Conservation (phyloP, 129 eudicot species). For the Kitagawia praeruptora region DNA sequence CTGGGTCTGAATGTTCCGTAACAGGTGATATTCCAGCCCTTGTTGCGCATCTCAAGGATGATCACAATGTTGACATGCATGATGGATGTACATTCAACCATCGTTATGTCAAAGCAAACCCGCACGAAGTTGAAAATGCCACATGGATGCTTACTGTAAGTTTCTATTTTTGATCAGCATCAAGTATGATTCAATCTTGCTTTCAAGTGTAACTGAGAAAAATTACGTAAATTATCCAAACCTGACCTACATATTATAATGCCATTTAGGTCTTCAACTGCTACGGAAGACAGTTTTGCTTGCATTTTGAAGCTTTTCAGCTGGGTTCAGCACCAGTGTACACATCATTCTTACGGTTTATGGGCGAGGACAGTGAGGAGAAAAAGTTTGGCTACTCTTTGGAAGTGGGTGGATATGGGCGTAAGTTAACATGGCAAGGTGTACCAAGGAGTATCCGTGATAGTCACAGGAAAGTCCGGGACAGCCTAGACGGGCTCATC, state of each 20-base stretch:
- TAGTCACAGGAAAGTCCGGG: slow-evolving; percentile 71
- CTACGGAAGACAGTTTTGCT: slow-evolving; percentile 66
- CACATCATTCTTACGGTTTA: slow-evolving; percentile 74
- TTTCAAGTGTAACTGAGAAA: neutral
- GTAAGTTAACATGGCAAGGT: slow-evolving; percentile 81
- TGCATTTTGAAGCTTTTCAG: slow-evolving; percentile 88
- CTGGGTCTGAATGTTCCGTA: slow-evolving; percentile 76
- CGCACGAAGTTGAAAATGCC: slow-evolving; percentile 82
- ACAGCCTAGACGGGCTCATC: slow-evolving; percentile 77
- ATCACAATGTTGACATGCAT: slow-evolving; percentile 85
- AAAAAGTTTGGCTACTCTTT: slow-evolving; percentile 55
- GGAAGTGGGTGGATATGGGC: slow-evolving; percentile 71
- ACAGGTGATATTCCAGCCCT: slow-evolving; percentile 66
- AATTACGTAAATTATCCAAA: neutral
- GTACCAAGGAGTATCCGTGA: slow-evolving; percentile 86
- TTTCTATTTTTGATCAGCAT: slow-evolving; percentile 12
- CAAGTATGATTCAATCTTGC: neutral
- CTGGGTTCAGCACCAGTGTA: slow-evolving; percentile 85
- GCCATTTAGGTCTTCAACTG: slow-evolving; percentile 71
- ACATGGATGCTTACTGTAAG: slow-evolving; percentile 96
- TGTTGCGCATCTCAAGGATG: slow-evolving; percentile 68
- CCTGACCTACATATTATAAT: neutral
- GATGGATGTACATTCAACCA: slow-evolving; percentile 85
- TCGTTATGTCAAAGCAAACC: slow-evolving; percentile 77
- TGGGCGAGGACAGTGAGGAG: slow-evolving; percentile 91